phyloP scores from a whole-genome alignment of 2,329 filamentous ascomycete genomes.

The Fusarium acutatum region DNA sequence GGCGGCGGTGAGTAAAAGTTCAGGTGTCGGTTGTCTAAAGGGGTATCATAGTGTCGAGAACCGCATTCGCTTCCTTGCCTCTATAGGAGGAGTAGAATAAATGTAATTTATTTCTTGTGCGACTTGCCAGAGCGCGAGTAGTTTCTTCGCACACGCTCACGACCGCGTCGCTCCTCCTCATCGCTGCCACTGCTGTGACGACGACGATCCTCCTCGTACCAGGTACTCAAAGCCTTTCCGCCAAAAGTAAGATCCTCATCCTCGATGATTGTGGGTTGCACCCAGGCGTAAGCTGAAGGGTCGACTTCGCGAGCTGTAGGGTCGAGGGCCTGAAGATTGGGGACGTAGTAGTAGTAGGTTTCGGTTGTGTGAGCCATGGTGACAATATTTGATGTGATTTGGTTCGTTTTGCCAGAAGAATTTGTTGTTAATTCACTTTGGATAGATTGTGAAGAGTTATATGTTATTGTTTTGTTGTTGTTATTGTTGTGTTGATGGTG shows the following conservation, averaged over 20 bases:
- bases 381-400: background rate
- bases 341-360: conserved; percentile 47
- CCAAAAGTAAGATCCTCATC: conserved; percentile 69
- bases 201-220: conserved; percentile 67
- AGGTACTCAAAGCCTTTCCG: conserved; percentile 66
- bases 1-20: conserved; percentile 1
- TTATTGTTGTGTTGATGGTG: background rate
- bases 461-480: conserved; percentile 5
- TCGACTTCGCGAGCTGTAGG: conserved; percentile 48
- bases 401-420: background rate
- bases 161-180: conserved; percentile 50
- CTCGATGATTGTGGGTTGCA: conserved; percentile 65
- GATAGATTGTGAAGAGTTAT: background rate
- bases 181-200: conserved; percentile 53
- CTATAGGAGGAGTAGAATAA: background rate
- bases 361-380: conserved; percentile 39
- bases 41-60: conserved; percentile 36
- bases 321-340: conserved; percentile 46
- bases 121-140: conserved; percentile 41
- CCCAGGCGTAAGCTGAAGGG: conserved; percentile 53
- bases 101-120: conserved; percentile 43
- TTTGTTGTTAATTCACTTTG: conserved; percentile 2
- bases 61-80: conserved; percentile 7
- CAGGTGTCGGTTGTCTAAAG: conserved; percentile 7
- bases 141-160: conserved; percentile 48